These are phyloP conservation scores for Hordeum pubiflorum DNA, from an alignment of 202 grass and related monocot genomes.

Conservation along the genomic window DNA sequence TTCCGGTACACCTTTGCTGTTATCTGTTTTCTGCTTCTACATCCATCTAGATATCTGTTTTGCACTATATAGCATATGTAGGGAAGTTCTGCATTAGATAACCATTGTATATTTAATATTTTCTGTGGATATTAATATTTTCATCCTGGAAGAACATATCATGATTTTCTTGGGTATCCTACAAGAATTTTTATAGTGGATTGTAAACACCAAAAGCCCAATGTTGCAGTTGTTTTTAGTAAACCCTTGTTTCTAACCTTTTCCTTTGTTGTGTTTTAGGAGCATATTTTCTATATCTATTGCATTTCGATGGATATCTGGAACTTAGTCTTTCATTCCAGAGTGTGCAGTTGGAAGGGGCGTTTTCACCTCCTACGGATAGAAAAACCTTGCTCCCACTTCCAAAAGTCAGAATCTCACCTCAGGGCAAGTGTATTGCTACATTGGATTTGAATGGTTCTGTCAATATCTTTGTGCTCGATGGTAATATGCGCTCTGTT, in stretches of 20 bases:
- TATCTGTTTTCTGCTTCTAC: slow-evolving; percentile 30
- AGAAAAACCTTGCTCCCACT: slow-evolving; percentile 36
- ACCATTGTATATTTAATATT: slow-evolving; percentile 19
- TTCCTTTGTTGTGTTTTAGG: slow-evolving; percentile 48
- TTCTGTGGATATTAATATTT: slow-evolving; percentile 1
- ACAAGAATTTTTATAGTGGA: background rate
- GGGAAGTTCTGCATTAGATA: background rate
- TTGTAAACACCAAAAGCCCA: background rate
- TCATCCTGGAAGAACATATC: background rate
- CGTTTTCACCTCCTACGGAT: slow-evolving; percentile 49
- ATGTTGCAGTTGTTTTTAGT: slow-evolving; percentile 22
- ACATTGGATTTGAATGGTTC: slow-evolving; percentile 71
- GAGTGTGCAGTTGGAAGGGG: slow-evolving; percentile 47
- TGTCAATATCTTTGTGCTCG: slow-evolving; percentile 58
- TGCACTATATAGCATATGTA: slow-evolving; percentile 1
- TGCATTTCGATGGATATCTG: slow-evolving; percentile 34
- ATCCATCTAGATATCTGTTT: background rate
- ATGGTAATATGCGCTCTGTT: slow-evolving; percentile 32
- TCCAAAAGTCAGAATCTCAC: slow-evolving; percentile 84
- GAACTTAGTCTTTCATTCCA: slow-evolving; percentile 47
- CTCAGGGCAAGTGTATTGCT: slow-evolving; percentile 61
- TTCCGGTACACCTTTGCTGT: slow-evolving; percentile 45
- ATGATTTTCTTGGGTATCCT: background rate
- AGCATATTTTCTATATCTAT: slow-evolving; percentile 48
- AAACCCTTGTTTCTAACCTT: slow-evolving; percentile 25